Evolutionary conservation across 139 green algal species (phyloP).

Genomic region (Auxenochlorella pyrenoidosa): DNA sequence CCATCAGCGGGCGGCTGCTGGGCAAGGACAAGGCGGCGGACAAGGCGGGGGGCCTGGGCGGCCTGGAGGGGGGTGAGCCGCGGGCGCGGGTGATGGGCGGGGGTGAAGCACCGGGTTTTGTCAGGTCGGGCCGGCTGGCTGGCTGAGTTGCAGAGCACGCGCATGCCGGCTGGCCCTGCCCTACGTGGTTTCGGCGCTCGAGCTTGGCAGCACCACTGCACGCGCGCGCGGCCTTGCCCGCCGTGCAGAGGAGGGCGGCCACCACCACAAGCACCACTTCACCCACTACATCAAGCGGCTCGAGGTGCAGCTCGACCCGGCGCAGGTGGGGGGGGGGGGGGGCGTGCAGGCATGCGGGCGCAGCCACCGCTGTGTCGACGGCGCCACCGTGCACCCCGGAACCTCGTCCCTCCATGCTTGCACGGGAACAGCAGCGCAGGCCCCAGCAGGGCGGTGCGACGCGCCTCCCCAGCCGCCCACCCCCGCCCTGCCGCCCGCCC

Average conservation of each 20-base stretch:
- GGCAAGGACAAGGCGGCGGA: slow-evolving; percentile 30
- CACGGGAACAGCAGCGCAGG: too few relatives aligned
- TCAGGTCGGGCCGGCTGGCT: too few relatives aligned
- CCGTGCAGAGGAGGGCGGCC: slow-evolving; percentile 21
- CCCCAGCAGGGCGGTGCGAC: too few relatives aligned
- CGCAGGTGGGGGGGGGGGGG: neutral
- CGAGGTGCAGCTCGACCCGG: slow-evolving; percentile 41
- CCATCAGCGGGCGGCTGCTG: slow-evolving; percentile 27
- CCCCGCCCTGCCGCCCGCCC: neutral
- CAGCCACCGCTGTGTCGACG: too few relatives aligned
- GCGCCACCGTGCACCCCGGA: too few relatives aligned
- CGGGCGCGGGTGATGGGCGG: neutral
- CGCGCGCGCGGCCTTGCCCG: too few relatives aligned
- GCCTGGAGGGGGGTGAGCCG: neutral
- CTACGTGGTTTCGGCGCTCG: too few relatives aligned
- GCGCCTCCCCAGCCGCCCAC: too few relatives aligned
- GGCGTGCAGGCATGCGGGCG: too few relatives aligned
- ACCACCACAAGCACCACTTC: slow-evolving; percentile 37
- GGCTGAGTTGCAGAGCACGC: neutral
- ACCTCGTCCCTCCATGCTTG: too few relatives aligned
- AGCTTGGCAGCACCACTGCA: too few relatives aligned
- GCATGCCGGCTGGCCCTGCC: neutral
- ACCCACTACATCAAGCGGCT: slow-evolving; percentile 38
- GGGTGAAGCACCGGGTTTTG: neutral
- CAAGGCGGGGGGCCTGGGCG: neutral